A percentile compares a stretch with the other conserved stretches of the same genome.
Evolutionary conservation across 1,284 basidiomycete species (phyloP).

Genomic region (Fomitiporia mediterranea): DNA sequence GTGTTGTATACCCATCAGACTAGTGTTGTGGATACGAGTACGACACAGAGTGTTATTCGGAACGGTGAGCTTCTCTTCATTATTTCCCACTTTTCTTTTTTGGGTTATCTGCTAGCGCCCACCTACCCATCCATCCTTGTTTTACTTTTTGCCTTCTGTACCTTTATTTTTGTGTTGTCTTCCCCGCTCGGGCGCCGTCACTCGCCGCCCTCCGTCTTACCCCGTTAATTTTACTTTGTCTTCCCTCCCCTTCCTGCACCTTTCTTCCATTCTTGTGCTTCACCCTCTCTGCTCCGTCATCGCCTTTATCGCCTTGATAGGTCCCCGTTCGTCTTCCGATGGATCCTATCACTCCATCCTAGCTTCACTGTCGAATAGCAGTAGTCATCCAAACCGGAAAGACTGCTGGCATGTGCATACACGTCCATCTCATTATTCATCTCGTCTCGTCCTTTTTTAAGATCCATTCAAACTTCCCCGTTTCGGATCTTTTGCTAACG

Average conservation of each 20-base stretch:
- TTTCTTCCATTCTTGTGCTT: background rate
- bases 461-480: background rate
- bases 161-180: background rate
- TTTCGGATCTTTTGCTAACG: too few species aligned
- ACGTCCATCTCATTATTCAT: background rate
- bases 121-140: too few species aligned
- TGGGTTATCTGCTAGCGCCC: background rate
- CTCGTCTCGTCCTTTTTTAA: background rate
- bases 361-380: too few species aligned
- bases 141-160: too few species aligned
- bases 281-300: background rate
- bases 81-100: background rate
- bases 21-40: slow-evolving; percentile 75
- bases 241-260: background rate
- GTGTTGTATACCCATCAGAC: slow-evolving; percentile 78
- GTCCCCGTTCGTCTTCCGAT: too few species aligned
- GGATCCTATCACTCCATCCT: too few species aligned
- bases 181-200: background rate
- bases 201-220: background rate
- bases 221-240: background rate
- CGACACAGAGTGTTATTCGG: slow-evolving; percentile 75
- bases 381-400: too few species aligned
- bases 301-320: slow-evolving; percentile 4
- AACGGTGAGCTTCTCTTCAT: slow-evolving; percentile 47
- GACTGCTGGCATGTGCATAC: too few species aligned